A percentile compares a stretch with the other conserved stretches of the same genome.
These are phyloP conservation scores for Fraxinus sp. DNA, from an alignment of 305 asterid genomes.

Conservation along the genomic window DNA sequence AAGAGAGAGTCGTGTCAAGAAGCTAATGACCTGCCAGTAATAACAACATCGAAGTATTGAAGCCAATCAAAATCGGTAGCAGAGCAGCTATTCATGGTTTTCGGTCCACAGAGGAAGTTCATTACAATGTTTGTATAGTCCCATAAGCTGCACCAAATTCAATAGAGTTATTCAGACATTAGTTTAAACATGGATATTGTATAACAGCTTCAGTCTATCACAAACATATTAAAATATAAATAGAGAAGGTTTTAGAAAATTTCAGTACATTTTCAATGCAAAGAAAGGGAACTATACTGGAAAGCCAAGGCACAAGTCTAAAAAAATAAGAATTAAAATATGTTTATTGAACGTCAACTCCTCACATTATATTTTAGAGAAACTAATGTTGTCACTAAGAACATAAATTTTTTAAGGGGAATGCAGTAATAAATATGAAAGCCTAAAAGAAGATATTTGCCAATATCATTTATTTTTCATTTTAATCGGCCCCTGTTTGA, in stretches of 20 bases:
- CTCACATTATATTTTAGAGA: not conserved
- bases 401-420: not conserved
- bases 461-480: not conserved
- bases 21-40: conserved; percentile 84
- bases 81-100: conserved; percentile 43
- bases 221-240: not conserved
- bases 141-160: conserved; percentile 80
- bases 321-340: not conserved
- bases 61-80: conserved; percentile 79
- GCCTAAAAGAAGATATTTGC: not conserved
- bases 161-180: conserved; percentile 19
- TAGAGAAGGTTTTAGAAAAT: not conserved
- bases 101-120: conserved; percentile 88
- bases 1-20: conserved; percentile 23
- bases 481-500: not conserved
- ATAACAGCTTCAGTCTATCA: not conserved
- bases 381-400: not conserved
- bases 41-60: conserved; percentile 75
- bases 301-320: not conserved
- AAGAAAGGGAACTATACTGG: not conserved
- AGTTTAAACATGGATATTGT: conserved; percentile 10
- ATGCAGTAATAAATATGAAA: not conserved
- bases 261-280: not conserved
- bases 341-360: not conserved
- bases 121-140: conserved; percentile 90